Base-by-base conservation (phyloP, 2,329 filamentous ascomycete species). In the Ceratocystis smalleyi region DNA sequence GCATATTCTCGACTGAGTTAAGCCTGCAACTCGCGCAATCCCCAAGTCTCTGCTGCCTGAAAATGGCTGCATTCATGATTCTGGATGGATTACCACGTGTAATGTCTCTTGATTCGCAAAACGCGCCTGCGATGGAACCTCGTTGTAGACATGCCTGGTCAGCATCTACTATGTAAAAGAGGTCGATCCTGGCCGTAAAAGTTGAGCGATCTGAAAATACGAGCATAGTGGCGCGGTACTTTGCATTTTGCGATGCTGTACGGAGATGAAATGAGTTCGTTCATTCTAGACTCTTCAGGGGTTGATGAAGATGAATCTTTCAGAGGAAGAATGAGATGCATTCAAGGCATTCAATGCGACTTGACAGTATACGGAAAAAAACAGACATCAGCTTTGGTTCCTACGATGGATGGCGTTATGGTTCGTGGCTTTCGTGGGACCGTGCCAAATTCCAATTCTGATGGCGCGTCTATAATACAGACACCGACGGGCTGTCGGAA, bases 111-210 rank as follows among this genome's bases (percentile, higher is more conserved):
- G 54, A 57, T 57, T 7, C 27, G 54, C 54, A 32, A 32, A 57
- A 57, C 17, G 24, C 27, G 54, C 54, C 12, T 8, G 22, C 30
- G 43, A 60, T 47, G 8, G 17, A 27, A 22, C 32, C 64, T 66
- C 47, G 61, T n/a, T 63, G 55, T 57, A 35, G 35, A 43, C 17
- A 22, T n/a, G 64, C 64, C 64, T 66, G 64, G 64, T 66, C 61
- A 66, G 61, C 64, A 19, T 5, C 35, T 45, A 57, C 64, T 63
- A 66, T 66, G 55, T 66, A 61, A 43, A 66, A 66, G 61, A 66
- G 64, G 35, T 10, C 19, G 10, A 49, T 40, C n/a, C 12, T 43
- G 8, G 24, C 27, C 17, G n/a, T 3, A 30, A 17, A 30, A 32
- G 27, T 32, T 30, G 10, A n/a, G 54, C 54, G 10, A 32, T 57